These are phyloP conservation scores for Oidiodendron maius DNA, from an alignment of 495 filamentous ascomycete genomes.

Conservation along the genomic window DNA sequence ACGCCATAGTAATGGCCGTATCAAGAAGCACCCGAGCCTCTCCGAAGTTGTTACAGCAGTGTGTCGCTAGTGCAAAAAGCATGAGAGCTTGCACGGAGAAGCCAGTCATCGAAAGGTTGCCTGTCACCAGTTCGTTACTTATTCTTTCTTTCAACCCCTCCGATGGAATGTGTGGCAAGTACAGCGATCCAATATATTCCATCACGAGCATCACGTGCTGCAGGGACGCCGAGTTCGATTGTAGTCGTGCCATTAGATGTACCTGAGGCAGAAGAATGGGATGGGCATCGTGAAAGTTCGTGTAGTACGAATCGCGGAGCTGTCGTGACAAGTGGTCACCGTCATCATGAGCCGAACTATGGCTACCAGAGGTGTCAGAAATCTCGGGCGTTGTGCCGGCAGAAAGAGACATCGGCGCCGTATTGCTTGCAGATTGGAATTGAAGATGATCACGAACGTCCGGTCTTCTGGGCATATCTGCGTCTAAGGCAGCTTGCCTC, in stretches of 20 bases:
- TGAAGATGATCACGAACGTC: slow-evolving; percentile 30
- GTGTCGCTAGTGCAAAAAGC: slow-evolving; percentile 58
- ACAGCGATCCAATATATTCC: slow-evolving; percentile 49
- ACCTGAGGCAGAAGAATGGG: slow-evolving; percentile 46
- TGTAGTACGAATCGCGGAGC: slow-evolving; percentile 44
- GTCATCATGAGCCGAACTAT: neutral
- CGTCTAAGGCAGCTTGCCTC: neutral
- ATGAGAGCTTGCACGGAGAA: slow-evolving; percentile 61
- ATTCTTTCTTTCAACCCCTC: slow-evolving; percentile 32
- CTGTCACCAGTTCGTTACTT: slow-evolving; percentile 32
- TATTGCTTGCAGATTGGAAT: slow-evolving; percentile 17
- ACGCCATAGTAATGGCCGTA: slow-evolving; percentile 50
- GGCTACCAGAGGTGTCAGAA: slow-evolving; percentile 24
- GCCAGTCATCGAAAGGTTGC: slow-evolving; percentile 37
- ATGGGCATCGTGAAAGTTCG: slow-evolving; percentile 51
- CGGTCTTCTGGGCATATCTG: slow-evolving; percentile 15
- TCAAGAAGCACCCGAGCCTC: slow-evolving; percentile 49
- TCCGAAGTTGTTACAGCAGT: slow-evolving; percentile 53
- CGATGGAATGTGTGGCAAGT: slow-evolving; percentile 20
- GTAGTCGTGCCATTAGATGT: slow-evolving; percentile 26
- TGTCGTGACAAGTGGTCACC: neutral
- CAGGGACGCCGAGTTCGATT: slow-evolving; percentile 13
- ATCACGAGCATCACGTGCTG: slow-evolving; percentile 44
- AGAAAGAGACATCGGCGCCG: slow-evolving; percentile 3
- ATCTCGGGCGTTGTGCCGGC: slow-evolving; percentile 6